Conservation (phyloP, 148 eudicot species). For the Rhododendron mucronatum region DNA sequence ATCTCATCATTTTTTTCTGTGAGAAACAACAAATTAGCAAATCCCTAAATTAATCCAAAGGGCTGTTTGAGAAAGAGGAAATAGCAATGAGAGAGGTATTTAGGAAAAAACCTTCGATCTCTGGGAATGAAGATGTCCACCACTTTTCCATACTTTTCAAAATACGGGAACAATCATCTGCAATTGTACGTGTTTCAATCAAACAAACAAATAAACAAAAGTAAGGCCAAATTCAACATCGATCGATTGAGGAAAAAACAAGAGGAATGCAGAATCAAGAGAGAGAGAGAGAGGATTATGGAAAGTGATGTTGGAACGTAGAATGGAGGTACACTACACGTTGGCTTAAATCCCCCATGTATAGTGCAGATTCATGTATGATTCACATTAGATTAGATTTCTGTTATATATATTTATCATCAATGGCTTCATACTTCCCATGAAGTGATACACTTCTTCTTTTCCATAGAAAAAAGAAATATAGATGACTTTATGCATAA, state of each 20-base stretch:
- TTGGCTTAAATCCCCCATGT: too few relatives aligned
- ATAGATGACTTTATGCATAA: too few relatives aligned
- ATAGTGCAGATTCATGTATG: too few relatives aligned
- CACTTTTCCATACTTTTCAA: conserved; percentile 21
- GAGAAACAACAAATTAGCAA: too few relatives aligned
- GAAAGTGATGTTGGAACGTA: not conserved
- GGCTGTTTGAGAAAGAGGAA: not conserved
- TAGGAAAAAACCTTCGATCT: conserved; percentile 12
- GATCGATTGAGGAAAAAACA: not conserved
- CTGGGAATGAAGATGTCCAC: conserved; percentile 23
- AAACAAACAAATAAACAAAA: not conserved
- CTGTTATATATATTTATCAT: too few relatives aligned
- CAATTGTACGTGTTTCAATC: conserved; percentile 14
- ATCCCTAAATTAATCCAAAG: too few relatives aligned
- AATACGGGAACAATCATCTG: conserved; percentile 11
- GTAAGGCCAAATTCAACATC: not conserved
- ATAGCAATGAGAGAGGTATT: not conserved
- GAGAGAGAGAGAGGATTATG: not conserved
- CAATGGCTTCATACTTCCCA: too few relatives aligned
- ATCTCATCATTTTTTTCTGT: too few relatives aligned
- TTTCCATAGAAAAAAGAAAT: too few relatives aligned
- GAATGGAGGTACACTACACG: too few relatives aligned
- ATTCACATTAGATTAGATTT: too few relatives aligned
- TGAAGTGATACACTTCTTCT: too few relatives aligned
- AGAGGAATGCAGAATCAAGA: not conserved